Evolutionary conservation across 1,139 yeast species (phyloP).

Genomic region (Fermentozyma sake): DNA sequence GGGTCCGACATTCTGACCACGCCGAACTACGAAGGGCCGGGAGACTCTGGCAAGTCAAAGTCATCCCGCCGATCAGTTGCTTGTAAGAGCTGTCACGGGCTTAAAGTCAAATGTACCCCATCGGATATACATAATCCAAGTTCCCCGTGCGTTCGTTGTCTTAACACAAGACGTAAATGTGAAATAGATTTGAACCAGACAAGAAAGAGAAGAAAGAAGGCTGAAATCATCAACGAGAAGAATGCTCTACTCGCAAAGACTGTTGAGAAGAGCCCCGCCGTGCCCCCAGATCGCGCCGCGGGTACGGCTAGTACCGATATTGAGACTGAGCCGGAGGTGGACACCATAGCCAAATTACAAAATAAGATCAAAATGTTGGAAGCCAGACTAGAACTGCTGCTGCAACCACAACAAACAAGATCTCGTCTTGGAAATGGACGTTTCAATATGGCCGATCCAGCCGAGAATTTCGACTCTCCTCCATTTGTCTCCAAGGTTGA

Average conservation of each 20-base stretch:
- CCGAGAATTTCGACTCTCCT: conserved; percentile 16
- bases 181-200: conserved; percentile 63
- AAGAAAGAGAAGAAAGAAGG: conserved; percentile 47
- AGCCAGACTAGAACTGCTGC: not conserved
- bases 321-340: no score
- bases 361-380: conserved; percentile 3
- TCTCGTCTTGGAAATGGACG: not conserved
- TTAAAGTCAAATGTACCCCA: conserved; percentile 81
- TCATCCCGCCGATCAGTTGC: conserved; percentile 45
- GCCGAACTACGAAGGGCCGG: conserved; percentile 1
- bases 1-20: conserved; percentile 1
- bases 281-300: no score
- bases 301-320: no score
- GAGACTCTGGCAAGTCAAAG: conserved; percentile 1
- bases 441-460: conserved; percentile 1
- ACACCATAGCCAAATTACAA: conserved; percentile 3
- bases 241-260: no score
- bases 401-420: not conserved
- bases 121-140: conserved; percentile 53
- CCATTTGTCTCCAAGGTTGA: conserved; percentile 29
- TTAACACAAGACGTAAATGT: conserved; percentile 59
- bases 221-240: conserved; percentile 20
- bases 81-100: conserved; percentile 74
- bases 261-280: no score
- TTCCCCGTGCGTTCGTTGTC: conserved; percentile 73